Percentiles rank a stretch among this genome's conserved stretches.
Conservation (phyloP, 148 eudicot genomes). For the Gaultheria prostrata region DNA sequence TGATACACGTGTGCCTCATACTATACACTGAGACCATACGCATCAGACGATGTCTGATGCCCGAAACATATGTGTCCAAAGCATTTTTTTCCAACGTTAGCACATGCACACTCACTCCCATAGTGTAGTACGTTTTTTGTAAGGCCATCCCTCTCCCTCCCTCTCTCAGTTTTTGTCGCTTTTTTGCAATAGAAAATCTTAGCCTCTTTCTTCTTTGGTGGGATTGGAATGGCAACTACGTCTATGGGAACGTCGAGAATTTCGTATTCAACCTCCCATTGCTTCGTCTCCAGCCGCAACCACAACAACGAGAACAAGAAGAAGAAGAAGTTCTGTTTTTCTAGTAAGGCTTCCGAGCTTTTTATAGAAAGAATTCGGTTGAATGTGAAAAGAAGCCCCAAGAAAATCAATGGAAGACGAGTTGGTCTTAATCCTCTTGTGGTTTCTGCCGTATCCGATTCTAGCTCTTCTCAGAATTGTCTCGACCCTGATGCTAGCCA, state of each 20-base stretch:
- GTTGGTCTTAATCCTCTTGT: slow-evolving; percentile 21
- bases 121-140: neutral
- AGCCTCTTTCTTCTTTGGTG: neutral
- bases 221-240: neutral
- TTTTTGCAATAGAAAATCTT: neutral
- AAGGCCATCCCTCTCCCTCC: neutral
- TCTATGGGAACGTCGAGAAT: neutral
- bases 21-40: too few species aligned
- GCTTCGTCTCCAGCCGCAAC: neutral
- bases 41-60: too few species aligned
- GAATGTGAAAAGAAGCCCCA: neutral
- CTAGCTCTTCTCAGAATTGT: slow-evolving; percentile 85
- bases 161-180: neutral
- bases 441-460: slow-evolving; percentile 86
- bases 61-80: neutral
- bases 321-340: neutral
- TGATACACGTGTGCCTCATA: neutral
- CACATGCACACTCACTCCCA: neutral
- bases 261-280: neutral
- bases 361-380: neutral
- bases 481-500: slow-evolving; percentile 95
- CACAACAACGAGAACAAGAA: neutral
- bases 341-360: neutral
- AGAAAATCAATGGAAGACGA: neutral
- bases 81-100: neutral